Base-by-base conservation (phyloP, 2,329 filamentous ascomycete genomes). In the Xylaria arbuscula region DNA sequence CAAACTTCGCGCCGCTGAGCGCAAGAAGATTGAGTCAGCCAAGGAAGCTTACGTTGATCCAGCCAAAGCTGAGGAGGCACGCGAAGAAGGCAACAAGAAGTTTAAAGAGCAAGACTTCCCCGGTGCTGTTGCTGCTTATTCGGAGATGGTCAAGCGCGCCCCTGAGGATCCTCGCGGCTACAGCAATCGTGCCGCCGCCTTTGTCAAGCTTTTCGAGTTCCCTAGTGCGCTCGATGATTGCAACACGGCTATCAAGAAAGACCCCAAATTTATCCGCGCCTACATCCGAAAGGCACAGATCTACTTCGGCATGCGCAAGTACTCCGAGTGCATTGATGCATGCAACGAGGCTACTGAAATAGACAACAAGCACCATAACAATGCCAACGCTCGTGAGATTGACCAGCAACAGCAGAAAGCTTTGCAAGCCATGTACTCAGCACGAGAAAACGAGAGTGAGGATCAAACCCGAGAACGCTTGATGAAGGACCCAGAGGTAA, bases 91-190 rank as follows among this genome's bases (percentile, higher is more conserved):
- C 53, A 98, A 98, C 83, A 89, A 93, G 81, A 97, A 97, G 83
- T 99, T 99, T 88, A 98, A 98, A 86, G 93, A 94, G 76, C 91
- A 88, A 38, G 94, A 99, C 82, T 98, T 94, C 92, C 95, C 96
- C 11, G 96, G 89, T 62, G 96, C 96, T 10, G 94, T 99, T 34
- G 94, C 93, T 53, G 93, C 95, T 0, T 99, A 99, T 85, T 89
- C 86, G 0, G 96, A 99, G 84, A 98, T 98, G 94, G 92, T 92
- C 81, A 98, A 98, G 88, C 94, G 96, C 67, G 92, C 93, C 0
- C 96, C 97, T 6, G 88, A 97, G 0, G 96, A 99, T 78, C 91
- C 96, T 48, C 91, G 97, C 75, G 95, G 96, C 51, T 99, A 96
- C 87, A 97, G 93, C 80, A 99, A 99, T 87, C 94, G 96, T 75